These are phyloP conservation scores for Dactylellina cionopaga DNA, from an alignment of 2,329 filamentous ascomycete genomes.

Conservation along the genomic window DNA sequence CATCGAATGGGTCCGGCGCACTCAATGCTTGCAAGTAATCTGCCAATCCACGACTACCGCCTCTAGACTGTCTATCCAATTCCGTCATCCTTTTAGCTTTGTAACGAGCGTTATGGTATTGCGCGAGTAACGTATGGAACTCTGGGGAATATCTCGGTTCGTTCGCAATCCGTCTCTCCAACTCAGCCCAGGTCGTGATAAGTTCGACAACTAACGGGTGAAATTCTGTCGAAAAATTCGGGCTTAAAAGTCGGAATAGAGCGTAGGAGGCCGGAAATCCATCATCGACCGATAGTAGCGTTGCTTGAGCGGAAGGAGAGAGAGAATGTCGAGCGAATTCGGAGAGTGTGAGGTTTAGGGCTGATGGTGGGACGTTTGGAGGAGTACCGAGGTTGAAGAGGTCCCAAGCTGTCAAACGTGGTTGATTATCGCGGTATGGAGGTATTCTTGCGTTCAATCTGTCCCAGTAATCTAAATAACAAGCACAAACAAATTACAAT, in stretches of 20 bases:
- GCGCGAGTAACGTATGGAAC: constrained; percentile 40
- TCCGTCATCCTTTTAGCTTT: constrained; percentile 51
- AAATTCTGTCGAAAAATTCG: constrained; percentile 48
- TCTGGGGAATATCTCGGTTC: constrained; percentile 38
- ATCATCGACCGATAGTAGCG: constrained; percentile 28
- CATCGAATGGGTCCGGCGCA: constrained; percentile 31
- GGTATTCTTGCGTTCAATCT: constrained; percentile 42
- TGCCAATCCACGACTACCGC: constrained; percentile 15
- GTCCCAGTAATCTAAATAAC: constrained; percentile 47
- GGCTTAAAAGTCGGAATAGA: constrained; percentile 35
- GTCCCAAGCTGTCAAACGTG: constrained; percentile 48
- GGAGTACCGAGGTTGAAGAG: constrained; percentile 38
- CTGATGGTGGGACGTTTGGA: constrained; percentile 10
- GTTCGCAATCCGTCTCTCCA: constrained; percentile 36
- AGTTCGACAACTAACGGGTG: constrained; percentile 42
- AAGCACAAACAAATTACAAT: neutral
- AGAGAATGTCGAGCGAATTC: constrained; percentile 35
- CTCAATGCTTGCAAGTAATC: constrained; percentile 44
- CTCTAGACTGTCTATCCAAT: constrained; percentile 46
- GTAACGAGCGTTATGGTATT: constrained; percentile 49
- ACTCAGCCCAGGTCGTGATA: constrained; percentile 40
- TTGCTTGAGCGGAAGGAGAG: constrained; percentile 32
- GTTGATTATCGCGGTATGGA: constrained; percentile 39
- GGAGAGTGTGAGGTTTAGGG: constrained; percentile 16
- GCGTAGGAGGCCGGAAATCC: constrained; percentile 45